These are phyloP conservation scores for Cutaneotrichosporon mucoides DNA, from an alignment of 1,284 basidiomycete genomes.

Conservation along the genomic window DNA sequence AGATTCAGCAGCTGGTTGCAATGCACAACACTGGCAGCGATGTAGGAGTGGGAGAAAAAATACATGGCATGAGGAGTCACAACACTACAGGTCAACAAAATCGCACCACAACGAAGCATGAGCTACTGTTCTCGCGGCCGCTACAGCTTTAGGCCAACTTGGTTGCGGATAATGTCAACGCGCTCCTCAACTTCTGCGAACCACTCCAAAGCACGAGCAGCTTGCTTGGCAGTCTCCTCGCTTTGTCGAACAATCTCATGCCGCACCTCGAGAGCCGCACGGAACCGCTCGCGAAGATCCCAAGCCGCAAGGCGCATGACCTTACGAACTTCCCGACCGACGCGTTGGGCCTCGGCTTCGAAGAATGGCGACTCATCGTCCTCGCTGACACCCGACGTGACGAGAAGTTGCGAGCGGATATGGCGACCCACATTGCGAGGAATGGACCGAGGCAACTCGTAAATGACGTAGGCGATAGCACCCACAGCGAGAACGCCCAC, in stretches of 20 bases:
- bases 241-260: conserved; percentile 70
- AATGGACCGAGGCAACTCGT: conserved; percentile 84
- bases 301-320: conserved; percentile 88
- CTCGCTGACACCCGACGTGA: conserved; percentile 30
- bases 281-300: conserved; percentile 84
- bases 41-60: neutral
- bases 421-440: conserved; percentile 86
- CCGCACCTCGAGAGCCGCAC: conserved; percentile 70
- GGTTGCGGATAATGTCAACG: conserved; percentile 56
- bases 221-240: conserved; percentile 68
- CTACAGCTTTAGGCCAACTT: conserved; percentile 36
- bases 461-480: conserved; percentile 72
- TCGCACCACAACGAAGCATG: too few relatives aligned
- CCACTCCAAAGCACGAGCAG: conserved; percentile 67
- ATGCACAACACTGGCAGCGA: too few relatives aligned
- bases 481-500: conserved; percentile 68
- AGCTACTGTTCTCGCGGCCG: too few relatives aligned
- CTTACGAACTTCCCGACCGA: conserved; percentile 85
- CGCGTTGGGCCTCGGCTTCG: conserved; percentile 65
- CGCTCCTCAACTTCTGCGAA: conserved; percentile 61
- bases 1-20: too few relatives aligned
- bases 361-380: conserved; percentile 56
- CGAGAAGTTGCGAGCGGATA: conserved; percentile 55
- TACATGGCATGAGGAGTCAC: neutral
- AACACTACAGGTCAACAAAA: neutral